Evolutionary conservation across 1,284 basidiomycete species (phyloP).

Genomic region (Abortiporus biennis): DNA sequence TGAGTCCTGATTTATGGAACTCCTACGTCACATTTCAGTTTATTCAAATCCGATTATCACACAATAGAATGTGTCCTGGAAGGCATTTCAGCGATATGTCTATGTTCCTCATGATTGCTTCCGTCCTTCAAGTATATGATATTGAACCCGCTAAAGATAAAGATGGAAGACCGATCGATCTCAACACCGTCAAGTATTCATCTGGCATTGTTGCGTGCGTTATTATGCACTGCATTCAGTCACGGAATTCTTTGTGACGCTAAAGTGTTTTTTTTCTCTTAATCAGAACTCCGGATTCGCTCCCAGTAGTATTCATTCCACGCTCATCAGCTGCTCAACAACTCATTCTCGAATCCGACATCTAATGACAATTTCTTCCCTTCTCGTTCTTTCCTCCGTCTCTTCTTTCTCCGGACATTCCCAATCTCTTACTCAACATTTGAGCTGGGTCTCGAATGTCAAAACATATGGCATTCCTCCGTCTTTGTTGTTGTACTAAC

Average conservation of each 20-base stretch:
- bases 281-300: background rate
- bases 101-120: constrained; percentile 1
- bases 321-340: background rate
- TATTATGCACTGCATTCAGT: too few species aligned
- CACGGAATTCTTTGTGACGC: too few species aligned
- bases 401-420: too few species aligned
- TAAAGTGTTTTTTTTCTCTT: too few species aligned
- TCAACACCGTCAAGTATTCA: background rate
- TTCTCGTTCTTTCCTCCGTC: too few species aligned
- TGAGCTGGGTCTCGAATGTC: too few species aligned
- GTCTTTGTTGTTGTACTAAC: too few species aligned
- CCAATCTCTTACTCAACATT: too few species aligned
- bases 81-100: background rate
- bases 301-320: constrained; percentile 1
- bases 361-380: too few species aligned
- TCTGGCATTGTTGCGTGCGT: too few species aligned
- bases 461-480: too few species aligned
- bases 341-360: background rate
- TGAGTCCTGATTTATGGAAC: background rate
- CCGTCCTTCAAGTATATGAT: constrained; percentile 4
- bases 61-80: constrained; percentile 4
- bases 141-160: background rate
- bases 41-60: background rate
- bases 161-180: background rate
- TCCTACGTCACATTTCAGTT: background rate